Conservation (phyloP, 208 protist species). For the Acanthamoeba triangularis region DNA sequence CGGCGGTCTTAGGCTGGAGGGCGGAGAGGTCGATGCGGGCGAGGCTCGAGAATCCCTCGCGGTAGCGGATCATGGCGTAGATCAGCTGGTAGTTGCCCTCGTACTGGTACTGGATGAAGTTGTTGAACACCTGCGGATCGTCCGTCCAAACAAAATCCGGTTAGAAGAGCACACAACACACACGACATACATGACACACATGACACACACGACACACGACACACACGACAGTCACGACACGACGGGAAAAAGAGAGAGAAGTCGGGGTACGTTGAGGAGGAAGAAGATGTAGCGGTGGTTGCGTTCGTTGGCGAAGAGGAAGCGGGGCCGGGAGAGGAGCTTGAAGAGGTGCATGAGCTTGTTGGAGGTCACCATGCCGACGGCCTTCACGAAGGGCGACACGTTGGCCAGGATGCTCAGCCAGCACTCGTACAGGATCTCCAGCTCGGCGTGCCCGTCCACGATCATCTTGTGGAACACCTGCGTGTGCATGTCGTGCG, state of each 20-base stretch:
- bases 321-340: neutral
- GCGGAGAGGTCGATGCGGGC: too few relatives aligned
- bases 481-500: neutral
- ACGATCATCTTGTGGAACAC: slow-evolving; percentile 56
- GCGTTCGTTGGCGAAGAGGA: neutral
- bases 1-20: too few relatives aligned
- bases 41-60: too few relatives aligned
- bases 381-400: slow-evolving; percentile 9
- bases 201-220: too few relatives aligned
- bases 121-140: too few relatives aligned
- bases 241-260: too few relatives aligned
- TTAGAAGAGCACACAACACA: too few relatives aligned
- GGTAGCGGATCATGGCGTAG: neutral
- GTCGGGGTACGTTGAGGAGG: slow-evolving; percentile 26
- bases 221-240: too few relatives aligned
- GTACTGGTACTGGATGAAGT: slow-evolving; percentile 63
- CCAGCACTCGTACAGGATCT: slow-evolving; percentile 36
- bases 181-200: too few relatives aligned
- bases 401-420: slow-evolving; percentile 57
- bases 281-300: slow-evolving; percentile 18
- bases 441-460: slow-evolving; percentile 32
- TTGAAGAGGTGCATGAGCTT: slow-evolving; percentile 55
- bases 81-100: slow-evolving; percentile 11
- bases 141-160: too few relatives aligned
- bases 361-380: neutral